Evolutionary conservation across 495 filamentous ascomycete species (phyloP).

Genomic region (Xylaria sp.): DNA sequence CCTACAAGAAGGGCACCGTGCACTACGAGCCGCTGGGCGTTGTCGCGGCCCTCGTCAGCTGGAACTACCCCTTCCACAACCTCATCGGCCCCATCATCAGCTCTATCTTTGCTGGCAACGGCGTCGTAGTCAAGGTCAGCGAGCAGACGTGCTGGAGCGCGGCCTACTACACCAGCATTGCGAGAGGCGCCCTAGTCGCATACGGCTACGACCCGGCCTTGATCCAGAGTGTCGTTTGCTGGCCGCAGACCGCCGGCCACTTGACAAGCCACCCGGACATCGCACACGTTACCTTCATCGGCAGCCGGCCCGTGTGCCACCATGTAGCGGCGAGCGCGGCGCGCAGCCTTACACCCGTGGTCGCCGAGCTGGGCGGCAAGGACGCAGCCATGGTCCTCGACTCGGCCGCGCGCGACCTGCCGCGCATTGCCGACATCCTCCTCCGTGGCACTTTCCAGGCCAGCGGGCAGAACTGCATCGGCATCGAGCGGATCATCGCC

Average conservation of each 20-base stretch:
- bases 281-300: constrained; percentile 96
- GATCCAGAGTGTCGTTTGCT: constrained; percentile 85
- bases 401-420: constrained; percentile 69
- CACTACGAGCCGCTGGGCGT: constrained; percentile 92
- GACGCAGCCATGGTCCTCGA: constrained; percentile 94
- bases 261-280: constrained; percentile 88
- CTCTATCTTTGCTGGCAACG: constrained; percentile 91
- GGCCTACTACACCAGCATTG: constrained; percentile 78
- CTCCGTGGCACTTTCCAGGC: constrained; percentile 94
- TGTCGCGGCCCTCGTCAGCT: constrained; percentile 89
- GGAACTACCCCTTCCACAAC: constrained; percentile 98
- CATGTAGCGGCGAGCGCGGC: constrained; percentile 86
- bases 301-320: constrained; percentile 84
- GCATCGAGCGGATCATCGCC: constrained; percentile 91
- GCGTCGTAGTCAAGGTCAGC: constrained; percentile 87
- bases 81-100: constrained; percentile 89
- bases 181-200: constrained; percentile 75
- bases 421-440: constrained; percentile 76
- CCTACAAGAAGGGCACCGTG: constrained; percentile 93
- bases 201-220: constrained; percentile 86
- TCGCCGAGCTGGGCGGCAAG: constrained; percentile 93
- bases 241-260: constrained; percentile 79
- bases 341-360: constrained; percentile 80
- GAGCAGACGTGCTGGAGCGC: constrained; percentile 94
- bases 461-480: constrained; percentile 98